Percentiles rank a stretch among this genome's conserved stretches.
These are phyloP conservation scores for Penicillium sp. DNA, from an alignment of 2,329 filamentous ascomycete species.

Conservation along the genomic window DNA sequence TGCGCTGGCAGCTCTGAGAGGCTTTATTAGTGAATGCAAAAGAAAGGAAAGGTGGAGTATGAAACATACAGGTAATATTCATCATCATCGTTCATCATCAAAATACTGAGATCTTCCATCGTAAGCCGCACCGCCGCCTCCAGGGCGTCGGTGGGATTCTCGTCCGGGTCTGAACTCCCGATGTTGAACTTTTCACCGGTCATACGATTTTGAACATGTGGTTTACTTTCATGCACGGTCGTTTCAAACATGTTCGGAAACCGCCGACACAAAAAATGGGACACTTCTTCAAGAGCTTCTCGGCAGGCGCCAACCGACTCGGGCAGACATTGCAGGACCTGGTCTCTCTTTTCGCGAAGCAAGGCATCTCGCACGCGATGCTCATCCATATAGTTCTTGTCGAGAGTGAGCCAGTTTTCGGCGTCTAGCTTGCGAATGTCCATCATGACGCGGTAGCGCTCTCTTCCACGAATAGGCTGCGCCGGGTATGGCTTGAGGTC, in stretches of 20 bases:
- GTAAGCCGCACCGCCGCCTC: slow-evolving; percentile 51
- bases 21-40: slow-evolving; percentile 3
- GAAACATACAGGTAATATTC: slow-evolving; percentile 49
- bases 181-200: slow-evolving; percentile 46
- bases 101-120: slow-evolving; percentile 54
- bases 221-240: slow-evolving; percentile 23
- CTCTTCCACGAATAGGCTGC: slow-evolving; percentile 39
- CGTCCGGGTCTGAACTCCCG: slow-evolving; percentile 23
- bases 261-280: slow-evolving; percentile 44
- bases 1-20: slow-evolving; percentile 48
- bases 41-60: not conserved
- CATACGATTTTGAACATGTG: slow-evolving; percentile 43
- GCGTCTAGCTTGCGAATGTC: slow-evolving; percentile 48
- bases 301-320: slow-evolving; percentile 47
- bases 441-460: slow-evolving; percentile 47
- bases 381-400: slow-evolving; percentile 47
- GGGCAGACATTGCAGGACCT: slow-evolving; percentile 48
- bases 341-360: slow-evolving; percentile 36
- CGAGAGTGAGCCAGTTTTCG: slow-evolving; percentile 50
- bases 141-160: slow-evolving; percentile 43
- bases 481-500: slow-evolving; percentile 40
- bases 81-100: slow-evolving; percentile 46
- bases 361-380: slow-evolving; percentile 44
- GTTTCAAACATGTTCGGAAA: slow-evolving; percentile 47
- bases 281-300: slow-evolving; percentile 49